phyloP scores from a whole-genome alignment of 345 rosid genomes.

The Barbarea vulgaris region DNA sequence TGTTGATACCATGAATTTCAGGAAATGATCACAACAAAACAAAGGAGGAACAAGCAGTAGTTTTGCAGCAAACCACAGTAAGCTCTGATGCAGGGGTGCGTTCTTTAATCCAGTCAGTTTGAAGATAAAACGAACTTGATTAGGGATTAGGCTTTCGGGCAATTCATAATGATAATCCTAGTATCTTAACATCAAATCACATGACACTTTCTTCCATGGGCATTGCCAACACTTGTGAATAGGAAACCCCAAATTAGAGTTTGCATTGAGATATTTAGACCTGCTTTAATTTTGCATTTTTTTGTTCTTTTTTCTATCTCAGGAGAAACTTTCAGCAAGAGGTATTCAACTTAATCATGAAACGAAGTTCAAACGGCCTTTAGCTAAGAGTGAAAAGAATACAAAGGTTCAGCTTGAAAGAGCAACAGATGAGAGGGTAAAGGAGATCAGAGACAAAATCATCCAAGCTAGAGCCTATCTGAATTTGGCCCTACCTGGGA shows the following conservation, averaged over 20 bases:
- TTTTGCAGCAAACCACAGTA: conserved; percentile 32
- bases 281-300: not conserved
- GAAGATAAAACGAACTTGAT: conserved; percentile 10
- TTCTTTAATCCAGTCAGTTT: not conserved
- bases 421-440: conserved; percentile 60
- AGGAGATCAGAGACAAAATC: conserved; percentile 75
- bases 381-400: conserved; percentile 52
- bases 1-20: conserved; percentile 37
- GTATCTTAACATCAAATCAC: not conserved
- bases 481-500: conserved; percentile 60
- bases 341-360: conserved; percentile 41
- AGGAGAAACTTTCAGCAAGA: conserved; percentile 43
- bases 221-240: not conserved
- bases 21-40: conserved; percentile 48
- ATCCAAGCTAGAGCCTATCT: conserved; percentile 79
- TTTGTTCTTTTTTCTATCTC: conserved; percentile 26
- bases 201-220: not conserved
- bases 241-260: conserved; percentile 1
- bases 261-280: conserved; percentile 9
- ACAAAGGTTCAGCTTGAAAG: conserved; percentile 26
- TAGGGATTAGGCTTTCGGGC: conserved; percentile 14
- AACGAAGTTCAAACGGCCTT: conserved; percentile 29
- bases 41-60: conserved; percentile 40
- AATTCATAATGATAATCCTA: conserved; percentile 16
- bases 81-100: conserved; percentile 52